A percentile compares a stretch with the other conserved stretches of the same genome.
These are phyloP conservation scores for Haberlea rhodopensis DNA, from an alignment of 257 asterid species.

Conservation along the genomic window DNA sequence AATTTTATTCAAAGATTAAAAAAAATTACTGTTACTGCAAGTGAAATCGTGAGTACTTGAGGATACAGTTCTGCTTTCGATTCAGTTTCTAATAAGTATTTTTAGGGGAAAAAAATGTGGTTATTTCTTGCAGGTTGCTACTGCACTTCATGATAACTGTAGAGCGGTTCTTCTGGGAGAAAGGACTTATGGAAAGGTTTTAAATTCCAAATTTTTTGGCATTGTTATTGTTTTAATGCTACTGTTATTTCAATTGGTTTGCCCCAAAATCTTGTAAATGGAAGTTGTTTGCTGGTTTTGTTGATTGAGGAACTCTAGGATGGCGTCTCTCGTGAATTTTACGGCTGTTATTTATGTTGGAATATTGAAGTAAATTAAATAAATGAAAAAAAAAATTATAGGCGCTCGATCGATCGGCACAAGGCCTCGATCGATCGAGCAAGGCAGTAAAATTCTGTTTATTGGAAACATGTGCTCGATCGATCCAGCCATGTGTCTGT, in stretches of 20 bases:
- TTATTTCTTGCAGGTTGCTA: constrained; percentile 77
- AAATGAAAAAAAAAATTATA: too few species aligned
- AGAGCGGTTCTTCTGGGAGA: constrained; percentile 97
- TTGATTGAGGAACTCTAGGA: background rate
- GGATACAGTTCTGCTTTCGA: constrained; percentile 18
- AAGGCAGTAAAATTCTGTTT: too few species aligned
- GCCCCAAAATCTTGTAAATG: background rate
- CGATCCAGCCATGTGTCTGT: too few species aligned
- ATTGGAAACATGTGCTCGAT: too few species aligned
- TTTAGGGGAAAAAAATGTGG: constrained; percentile 17
- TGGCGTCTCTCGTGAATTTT: too few species aligned
- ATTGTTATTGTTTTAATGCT: constrained; percentile 15
- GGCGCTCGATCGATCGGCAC: too few species aligned
- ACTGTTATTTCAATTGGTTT: constrained; percentile 8
- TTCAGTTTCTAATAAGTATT: constrained; percentile 14
- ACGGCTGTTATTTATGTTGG: too few species aligned
- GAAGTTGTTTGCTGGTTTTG: background rate
- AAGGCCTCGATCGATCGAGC: too few species aligned
- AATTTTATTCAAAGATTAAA: too few species aligned
- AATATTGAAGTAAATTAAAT: too few species aligned
- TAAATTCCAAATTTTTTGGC: constrained; percentile 16
- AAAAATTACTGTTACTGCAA: constrained; percentile 94
- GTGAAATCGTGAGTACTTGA: constrained; percentile 88
- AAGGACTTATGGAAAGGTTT: constrained; percentile 93
- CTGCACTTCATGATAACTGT: constrained; percentile 99